These are phyloP conservation scores for Apiospora malaysiana DNA, from an alignment of 2,329 filamentous ascomycete species.

Conservation along the genomic window DNA sequence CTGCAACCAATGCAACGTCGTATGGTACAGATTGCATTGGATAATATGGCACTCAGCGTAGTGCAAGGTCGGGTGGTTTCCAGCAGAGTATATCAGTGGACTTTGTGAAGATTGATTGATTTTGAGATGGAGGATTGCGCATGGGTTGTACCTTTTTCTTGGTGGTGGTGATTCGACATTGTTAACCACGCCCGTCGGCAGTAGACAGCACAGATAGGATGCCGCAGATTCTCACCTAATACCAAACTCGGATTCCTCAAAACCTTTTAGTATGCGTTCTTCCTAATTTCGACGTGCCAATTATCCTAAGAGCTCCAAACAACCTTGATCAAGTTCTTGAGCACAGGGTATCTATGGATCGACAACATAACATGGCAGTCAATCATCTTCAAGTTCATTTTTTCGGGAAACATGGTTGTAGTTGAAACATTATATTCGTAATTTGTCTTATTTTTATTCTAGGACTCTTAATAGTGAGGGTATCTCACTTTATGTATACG, in stretches of 20 bases:
- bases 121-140: not conserved
- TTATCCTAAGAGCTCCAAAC: too few relatives aligned
- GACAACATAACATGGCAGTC: too few relatives aligned
- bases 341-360: too few relatives aligned
- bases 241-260: not conserved
- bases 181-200: constrained; percentile 11
- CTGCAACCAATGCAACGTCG: not conserved
- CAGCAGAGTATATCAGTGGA: not conserved
- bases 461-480: too few relatives aligned
- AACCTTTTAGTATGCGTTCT: too few relatives aligned
- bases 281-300: too few relatives aligned
- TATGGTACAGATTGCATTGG: not conserved
- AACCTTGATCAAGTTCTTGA: too few relatives aligned
- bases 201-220: not conserved
- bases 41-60: not conserved
- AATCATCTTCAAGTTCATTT: too few relatives aligned
- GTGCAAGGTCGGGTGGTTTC: not conserved
- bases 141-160: not conserved
- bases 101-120: not conserved
- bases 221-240: not conserved
- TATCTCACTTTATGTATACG: too few relatives aligned
- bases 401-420: not conserved
- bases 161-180: not conserved
- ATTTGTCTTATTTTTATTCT: too few relatives aligned
- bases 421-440: not conserved